Evolutionary conservation across 805 yeast species (phyloP).

Genomic region (Kodamaea laetipori): DNA sequence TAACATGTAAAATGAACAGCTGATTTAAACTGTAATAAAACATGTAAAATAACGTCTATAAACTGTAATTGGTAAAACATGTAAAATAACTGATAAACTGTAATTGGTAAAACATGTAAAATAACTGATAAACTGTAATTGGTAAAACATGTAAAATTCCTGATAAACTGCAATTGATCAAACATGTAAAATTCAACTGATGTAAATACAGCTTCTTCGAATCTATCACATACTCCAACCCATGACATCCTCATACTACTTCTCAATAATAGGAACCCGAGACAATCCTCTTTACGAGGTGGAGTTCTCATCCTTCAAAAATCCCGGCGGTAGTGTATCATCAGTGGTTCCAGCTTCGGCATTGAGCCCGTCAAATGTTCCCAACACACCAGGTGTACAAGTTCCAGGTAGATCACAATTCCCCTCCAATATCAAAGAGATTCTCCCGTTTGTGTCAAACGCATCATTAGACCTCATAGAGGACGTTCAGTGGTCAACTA

Average conservation of each 20-base stretch:
- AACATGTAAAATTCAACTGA: too few relatives aligned
- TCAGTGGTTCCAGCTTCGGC: constrained; percentile 12
- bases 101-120: too few relatives aligned
- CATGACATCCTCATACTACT: constrained; percentile 61
- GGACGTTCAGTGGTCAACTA: constrained; percentile 79
- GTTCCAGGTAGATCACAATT: constrained; percentile 59
- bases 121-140: too few relatives aligned
- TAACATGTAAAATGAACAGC: too few relatives aligned
- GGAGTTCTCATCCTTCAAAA: constrained; percentile 74
- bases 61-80: too few relatives aligned
- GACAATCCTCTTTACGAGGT: constrained; percentile 88
- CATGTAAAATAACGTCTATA: too few relatives aligned
- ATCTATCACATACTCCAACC: too few relatives aligned
- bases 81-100: too few relatives aligned
- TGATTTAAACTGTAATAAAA: too few relatives aligned
- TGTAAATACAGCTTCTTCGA: too few relatives aligned
- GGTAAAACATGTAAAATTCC: too few relatives aligned
- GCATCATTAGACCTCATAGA: constrained; percentile 90
- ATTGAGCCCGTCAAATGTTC: constrained; percentile 1
- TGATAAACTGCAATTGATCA: too few relatives aligned
- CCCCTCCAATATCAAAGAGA: constrained; percentile 68
- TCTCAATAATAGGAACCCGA: constrained; percentile 82
- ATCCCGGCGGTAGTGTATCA: constrained; percentile 11
- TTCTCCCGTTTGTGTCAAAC: constrained; percentile 86
- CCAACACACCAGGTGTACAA: constrained; percentile 2